Conservation (phyloP, 495 filamentous ascomycete species). For the Penicillium desertorum region DNA sequence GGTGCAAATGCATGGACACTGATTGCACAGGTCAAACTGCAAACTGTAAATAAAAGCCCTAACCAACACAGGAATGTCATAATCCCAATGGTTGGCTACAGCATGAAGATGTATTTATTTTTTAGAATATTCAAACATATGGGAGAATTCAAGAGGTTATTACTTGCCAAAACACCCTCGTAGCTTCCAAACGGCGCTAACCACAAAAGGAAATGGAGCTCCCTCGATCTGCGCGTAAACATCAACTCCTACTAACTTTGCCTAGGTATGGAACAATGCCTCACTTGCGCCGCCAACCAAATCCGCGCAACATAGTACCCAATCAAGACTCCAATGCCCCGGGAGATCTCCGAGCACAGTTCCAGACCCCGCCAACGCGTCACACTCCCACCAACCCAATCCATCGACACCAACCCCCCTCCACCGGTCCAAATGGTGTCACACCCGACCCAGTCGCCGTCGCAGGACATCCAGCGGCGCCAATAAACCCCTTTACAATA, state of each 20-base stretch:
- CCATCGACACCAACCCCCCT: constrained; percentile 33
- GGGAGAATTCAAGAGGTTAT: background rate
- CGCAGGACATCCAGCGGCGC: constrained; percentile 26
- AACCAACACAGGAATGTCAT: too few relatives aligned
- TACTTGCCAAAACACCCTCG: background rate
- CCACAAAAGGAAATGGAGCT: constrained; percentile 22
- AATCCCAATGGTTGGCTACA: too few relatives aligned
- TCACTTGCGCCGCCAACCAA: constrained; percentile 29
- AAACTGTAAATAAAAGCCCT: too few relatives aligned
- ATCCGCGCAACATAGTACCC: constrained; percentile 16
- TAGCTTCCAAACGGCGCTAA: constrained; percentile 17
- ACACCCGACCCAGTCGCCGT: constrained; percentile 23
- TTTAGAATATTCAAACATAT: background rate
- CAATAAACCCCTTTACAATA: constrained; percentile 33
- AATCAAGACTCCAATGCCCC: constrained; percentile 15
- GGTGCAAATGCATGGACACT: too few relatives aligned
- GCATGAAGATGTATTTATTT: background rate
- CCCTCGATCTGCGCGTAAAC: constrained; percentile 18
- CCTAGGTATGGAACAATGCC: constrained; percentile 18
- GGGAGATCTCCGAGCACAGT: constrained; percentile 30
- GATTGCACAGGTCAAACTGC: too few relatives aligned
- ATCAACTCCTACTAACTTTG: background rate
- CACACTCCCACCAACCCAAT: constrained; percentile 33
- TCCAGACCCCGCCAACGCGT: constrained; percentile 40
- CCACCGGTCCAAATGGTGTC: constrained; percentile 30